Percentiles rank a stretch among this genome's conserved stretches.
These are phyloP conservation scores for Suhomyces coccinellae DNA, from an alignment of 1,139 yeast genomes.

Conservation along the genomic window DNA sequence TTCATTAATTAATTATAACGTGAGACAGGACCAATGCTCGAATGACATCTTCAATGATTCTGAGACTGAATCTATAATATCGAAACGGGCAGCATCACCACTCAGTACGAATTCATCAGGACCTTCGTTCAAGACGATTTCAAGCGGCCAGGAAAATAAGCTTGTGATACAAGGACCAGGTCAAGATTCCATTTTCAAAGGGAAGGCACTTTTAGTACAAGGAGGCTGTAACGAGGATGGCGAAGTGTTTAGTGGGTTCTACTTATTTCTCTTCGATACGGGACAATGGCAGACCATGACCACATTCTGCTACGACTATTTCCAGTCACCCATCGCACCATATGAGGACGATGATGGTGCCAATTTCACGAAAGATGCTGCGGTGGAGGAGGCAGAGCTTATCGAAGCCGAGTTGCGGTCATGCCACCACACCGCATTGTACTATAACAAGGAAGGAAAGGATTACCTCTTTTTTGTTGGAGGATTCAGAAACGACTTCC, in stretches of 20 bases:
- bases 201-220: conserved; percentile 38
- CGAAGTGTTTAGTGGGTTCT: conserved; percentile 36
- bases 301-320: conserved; percentile 43
- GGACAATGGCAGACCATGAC: conserved; percentile 37
- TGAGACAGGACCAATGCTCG: conserved; percentile 18
- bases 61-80: conserved; percentile 1
- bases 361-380: conserved; percentile 24
- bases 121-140: conserved; percentile 22
- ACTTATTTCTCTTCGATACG: conserved; percentile 33
- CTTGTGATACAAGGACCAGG: conserved; percentile 6
- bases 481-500: conserved; percentile 40
- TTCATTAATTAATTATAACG: conserved; percentile 29
- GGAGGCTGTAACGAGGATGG: conserved; percentile 43
- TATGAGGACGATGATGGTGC: conserved; percentile 32
- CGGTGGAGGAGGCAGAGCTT: conserved; percentile 29
- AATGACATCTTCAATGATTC: conserved; percentile 6
- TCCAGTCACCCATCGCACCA: conserved; percentile 27
- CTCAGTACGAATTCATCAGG: conserved; percentile 9
- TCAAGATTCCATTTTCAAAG: conserved; percentile 24
- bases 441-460: conserved; percentile 36
- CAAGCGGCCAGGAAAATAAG: conserved; percentile 9
- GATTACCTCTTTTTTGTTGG: conserved; percentile 45
- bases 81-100: conserved; percentile 10
- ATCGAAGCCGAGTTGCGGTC: conserved; percentile 46
- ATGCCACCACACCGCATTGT: conserved; percentile 45